phyloP scores from a whole-genome alignment of 371 early-diverging fungal genomes.

The Mortierella polycephala region DNA sequence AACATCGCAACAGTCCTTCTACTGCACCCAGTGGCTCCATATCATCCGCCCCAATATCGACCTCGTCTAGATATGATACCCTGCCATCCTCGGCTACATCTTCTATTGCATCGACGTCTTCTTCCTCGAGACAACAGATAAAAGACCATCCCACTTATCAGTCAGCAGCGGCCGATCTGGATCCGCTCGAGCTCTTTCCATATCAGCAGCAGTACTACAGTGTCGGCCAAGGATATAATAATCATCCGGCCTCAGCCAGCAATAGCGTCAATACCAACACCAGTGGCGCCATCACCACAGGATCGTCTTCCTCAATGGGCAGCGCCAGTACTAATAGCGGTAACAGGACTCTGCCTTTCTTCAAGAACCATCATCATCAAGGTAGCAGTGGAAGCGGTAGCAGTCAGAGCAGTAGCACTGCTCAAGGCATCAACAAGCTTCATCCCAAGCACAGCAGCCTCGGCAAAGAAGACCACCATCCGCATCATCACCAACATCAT shows the following conservation, averaged over 20 bases:
- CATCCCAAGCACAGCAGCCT: slow-evolving; percentile 21
- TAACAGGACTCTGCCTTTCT: slow-evolving; percentile 10
- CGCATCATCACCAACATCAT: slow-evolving; percentile 2
- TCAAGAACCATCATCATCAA: slow-evolving; percentile 12
- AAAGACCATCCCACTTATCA: neutral
- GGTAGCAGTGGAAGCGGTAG: slow-evolving; percentile 4
- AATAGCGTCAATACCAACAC: neutral
- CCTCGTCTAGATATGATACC: slow-evolving; percentile 18
- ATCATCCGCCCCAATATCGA: slow-evolving; percentile 1
- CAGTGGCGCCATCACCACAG: neutral
- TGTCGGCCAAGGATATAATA: neutral
- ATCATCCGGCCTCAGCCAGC: neutral
- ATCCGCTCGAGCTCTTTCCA: slow-evolving; percentile 7
- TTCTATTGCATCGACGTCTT: no score
- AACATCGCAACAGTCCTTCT: neutral
- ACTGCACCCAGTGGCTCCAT: slow-evolving; percentile 9
- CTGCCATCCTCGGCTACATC: slow-evolving; percentile 15
- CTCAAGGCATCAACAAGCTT: no score
- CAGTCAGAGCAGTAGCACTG: slow-evolving; percentile 2
- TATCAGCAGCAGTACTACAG: slow-evolving; percentile 3
- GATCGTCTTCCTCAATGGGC: neutral
- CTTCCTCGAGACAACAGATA: no score
- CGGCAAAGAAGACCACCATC: neutral
- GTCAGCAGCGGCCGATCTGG: slow-evolving; percentile 6
- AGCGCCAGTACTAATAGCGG: neutral